Base-by-base conservation (phyloP, 2,329 filamentous ascomycete genomes). In the Fusarium falciforme region DNA sequence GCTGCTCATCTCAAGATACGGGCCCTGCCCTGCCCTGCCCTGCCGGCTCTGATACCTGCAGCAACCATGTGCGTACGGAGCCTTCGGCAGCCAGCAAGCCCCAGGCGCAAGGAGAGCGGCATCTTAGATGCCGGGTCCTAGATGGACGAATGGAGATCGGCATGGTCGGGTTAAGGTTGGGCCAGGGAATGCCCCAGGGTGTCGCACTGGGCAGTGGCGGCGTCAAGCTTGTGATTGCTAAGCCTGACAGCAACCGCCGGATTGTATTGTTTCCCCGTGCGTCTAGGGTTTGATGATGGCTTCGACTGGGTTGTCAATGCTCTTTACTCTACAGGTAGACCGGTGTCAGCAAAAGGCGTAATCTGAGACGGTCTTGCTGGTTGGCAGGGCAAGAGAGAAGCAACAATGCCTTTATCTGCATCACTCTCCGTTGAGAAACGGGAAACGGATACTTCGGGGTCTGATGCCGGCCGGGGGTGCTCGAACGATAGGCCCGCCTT, bases 401-500 rank as follows among this genome's bases (percentile, higher is more conserved):
- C 25, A 60, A 64, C 29, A 54, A 31, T 31, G 38, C 29, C 40
- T 63, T 27, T 57, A 58, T 59, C 29, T 36, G 44, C 31, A 5
- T 29, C 68, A 54, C 49, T 61, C 66, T 71, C 68, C 68, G 68
- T 59, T 42, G 35, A 29, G 36, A 47, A 60, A 62, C 68, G 61
- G 47, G 68, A 68, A 33, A 61, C 57, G 62, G 67, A 44, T 40
- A 64, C 31, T 42, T 25, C 36, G 31, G 42, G 61, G 61, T 55
- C 17, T 52, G 47, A 29, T 29, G 25, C 47, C 25, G 47, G 27
- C 33, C 38, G 44, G 22, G 31, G 61, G n/a, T 55, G n/a, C 47
- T 27, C 14, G 27, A 27, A 63, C 61, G 44, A 55, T 63, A 63
- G 61, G 44, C 42, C 64, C 42, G 63, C 47, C 40, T 35, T 59